A percentile compares a stretch with the other conserved stretches of the same genome.
These are phyloP conservation scores for Macrocybe gigantea DNA, from an alignment of 768 basidiomycete species.

Conservation along the genomic window DNA sequence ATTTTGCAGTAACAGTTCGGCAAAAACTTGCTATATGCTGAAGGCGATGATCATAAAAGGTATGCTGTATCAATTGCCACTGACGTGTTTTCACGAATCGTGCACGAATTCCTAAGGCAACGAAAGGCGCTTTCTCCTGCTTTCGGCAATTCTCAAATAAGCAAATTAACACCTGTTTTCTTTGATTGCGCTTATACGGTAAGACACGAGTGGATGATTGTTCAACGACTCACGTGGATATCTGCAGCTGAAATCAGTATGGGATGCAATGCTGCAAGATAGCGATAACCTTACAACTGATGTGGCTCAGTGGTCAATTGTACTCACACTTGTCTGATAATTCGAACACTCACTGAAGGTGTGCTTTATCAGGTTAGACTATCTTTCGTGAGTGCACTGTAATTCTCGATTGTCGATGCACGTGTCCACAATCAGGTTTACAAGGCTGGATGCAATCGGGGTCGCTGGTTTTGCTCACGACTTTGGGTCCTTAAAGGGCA, in stretches of 20 bases:
- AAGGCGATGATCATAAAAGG: slow-evolving; percentile 42
- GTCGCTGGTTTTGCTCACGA: slow-evolving; percentile 56
- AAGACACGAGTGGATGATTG: background rate
- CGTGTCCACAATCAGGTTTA: background rate
- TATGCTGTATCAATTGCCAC: slow-evolving; percentile 21
- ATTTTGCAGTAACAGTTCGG: slow-evolving; percentile 25
- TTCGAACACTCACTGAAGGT: slow-evolving; percentile 35
- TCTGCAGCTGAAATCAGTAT: slow-evolving; percentile 17
- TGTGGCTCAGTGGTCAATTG: slow-evolving; percentile 24
- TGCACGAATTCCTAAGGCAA: slow-evolving; percentile 24
- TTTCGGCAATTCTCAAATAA: slow-evolving; percentile 46
- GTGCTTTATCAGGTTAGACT: slow-evolving; percentile 36
- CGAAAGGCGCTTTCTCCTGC: slow-evolving; percentile 45
- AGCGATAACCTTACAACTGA: background rate
- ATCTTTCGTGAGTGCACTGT: background rate
- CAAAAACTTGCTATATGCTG: slow-evolving; percentile 31
- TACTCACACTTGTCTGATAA: background rate
- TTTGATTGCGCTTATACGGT: slow-evolving; percentile 47
- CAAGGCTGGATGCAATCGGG: slow-evolving; percentile 52
- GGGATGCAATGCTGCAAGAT: too few species aligned
- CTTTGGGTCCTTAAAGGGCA: slow-evolving; percentile 47
- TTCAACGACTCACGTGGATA: slow-evolving; percentile 15
- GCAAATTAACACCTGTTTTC: slow-evolving; percentile 39
- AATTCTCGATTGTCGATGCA: background rate
- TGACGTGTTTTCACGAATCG: slow-evolving; percentile 16